These are phyloP conservation scores for Isatis tinctoria DNA, from an alignment of 345 rosid genomes.

Conservation along the genomic window DNA sequence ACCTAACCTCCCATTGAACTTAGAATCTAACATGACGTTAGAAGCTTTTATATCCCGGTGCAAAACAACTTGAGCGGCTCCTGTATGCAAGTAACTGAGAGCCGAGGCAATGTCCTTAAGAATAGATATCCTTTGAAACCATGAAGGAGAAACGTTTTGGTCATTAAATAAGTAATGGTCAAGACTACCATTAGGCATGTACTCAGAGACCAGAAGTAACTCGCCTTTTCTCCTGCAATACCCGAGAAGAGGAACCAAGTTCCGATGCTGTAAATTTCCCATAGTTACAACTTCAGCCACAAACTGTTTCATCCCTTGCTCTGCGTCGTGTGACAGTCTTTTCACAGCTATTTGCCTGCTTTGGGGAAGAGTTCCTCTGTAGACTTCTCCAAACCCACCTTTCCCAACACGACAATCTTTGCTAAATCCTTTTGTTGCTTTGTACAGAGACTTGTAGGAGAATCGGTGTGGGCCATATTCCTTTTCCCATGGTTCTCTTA, in stretches of 20 bases:
- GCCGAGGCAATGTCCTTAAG: slow-evolving; percentile 36
- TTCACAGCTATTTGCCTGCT: slow-evolving; percentile 41
- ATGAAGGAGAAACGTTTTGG: slow-evolving; percentile 18
- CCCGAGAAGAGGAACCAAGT: slow-evolving; percentile 44
- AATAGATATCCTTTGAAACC: slow-evolving; percentile 36
- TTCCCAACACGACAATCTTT: slow-evolving; percentile 31
- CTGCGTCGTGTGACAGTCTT: slow-evolving; percentile 37
- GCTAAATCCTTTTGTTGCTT: slow-evolving; percentile 44
- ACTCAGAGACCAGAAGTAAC: slow-evolving; percentile 38
- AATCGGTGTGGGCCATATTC: slow-evolving; percentile 35
- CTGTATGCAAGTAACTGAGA: slow-evolving; percentile 41
- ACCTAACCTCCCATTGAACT: slow-evolving; percentile 39
- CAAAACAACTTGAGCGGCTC: slow-evolving; percentile 34
- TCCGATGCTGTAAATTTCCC: slow-evolving; percentile 40
- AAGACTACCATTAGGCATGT: slow-evolving; percentile 41
- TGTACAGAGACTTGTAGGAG: slow-evolving; percentile 39
- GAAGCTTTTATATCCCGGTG: slow-evolving; percentile 45
- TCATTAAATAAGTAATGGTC: slow-evolving; percentile 33
- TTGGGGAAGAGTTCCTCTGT: slow-evolving; percentile 29
- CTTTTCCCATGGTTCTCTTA: slow-evolving; percentile 41
- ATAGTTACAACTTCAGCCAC: slow-evolving; percentile 43
- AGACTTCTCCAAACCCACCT: slow-evolving; percentile 53
- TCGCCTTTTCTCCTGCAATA: slow-evolving; percentile 41
- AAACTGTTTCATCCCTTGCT: slow-evolving; percentile 44
- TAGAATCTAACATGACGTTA: slow-evolving; percentile 40